Conservation (phyloP, 73 alveolate genomes). For the Symbiodinium natans region DNA sequence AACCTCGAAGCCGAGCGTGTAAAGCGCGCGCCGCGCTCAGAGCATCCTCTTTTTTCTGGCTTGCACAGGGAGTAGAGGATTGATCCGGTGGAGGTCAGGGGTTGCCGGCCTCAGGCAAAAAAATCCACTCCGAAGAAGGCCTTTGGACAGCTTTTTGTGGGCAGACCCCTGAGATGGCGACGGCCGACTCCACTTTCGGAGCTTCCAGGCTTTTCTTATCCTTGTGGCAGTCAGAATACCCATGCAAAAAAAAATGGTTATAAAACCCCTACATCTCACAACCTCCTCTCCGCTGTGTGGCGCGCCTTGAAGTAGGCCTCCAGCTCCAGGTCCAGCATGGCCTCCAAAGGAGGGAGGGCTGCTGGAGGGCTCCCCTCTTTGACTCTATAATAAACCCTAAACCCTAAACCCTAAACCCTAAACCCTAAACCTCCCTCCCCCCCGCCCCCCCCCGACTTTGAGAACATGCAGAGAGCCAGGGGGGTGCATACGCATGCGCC, state of each 20-base stretch:
- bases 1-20: no score
- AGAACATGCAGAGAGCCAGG: no score
- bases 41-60: neutral
- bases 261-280: no score
- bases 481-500: neutral
- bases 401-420: no score
- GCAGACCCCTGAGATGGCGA: neutral
- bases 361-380: neutral
- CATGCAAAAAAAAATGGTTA: no score
- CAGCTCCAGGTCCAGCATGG: conserved; percentile 78
- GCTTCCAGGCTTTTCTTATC: neutral
- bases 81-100: neutral
- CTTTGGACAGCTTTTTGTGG: neutral
- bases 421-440: no score
- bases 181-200: neutral
- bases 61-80: neutral
- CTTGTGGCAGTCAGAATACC: no score
- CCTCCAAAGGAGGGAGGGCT: neutral
- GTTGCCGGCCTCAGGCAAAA: neutral
- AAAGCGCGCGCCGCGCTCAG: no score
- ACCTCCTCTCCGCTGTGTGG: no score
- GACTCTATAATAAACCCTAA: no score
- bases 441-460: no score
- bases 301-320: conserved; percentile 84
- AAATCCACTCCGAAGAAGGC: neutral